Conservation (phyloP, 805 yeast species). For the Candida railenensis region DNA sequence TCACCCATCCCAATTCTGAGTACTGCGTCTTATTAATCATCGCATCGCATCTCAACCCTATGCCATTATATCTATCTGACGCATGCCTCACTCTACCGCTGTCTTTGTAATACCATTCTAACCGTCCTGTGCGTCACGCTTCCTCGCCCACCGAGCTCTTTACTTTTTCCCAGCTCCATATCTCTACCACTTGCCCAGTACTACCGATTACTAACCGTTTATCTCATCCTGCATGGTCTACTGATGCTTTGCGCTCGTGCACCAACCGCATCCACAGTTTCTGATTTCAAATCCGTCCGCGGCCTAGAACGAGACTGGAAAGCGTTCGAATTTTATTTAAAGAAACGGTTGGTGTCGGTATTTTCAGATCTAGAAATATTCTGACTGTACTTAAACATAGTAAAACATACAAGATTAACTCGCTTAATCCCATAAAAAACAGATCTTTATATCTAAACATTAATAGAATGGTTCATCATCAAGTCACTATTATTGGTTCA, state of each 20-base stretch:
- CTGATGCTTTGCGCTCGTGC: no score
- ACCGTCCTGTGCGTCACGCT: no score
- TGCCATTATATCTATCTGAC: no score
- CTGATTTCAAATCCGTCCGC: neutral
- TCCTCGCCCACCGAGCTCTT: neutral
- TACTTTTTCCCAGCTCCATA: neutral
- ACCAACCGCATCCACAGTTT: neutral
- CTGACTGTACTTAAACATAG: neutral
- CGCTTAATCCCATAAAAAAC: neutral
- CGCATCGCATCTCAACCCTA: no score
- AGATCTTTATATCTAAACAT: neutral
- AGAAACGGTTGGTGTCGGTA: neutral
- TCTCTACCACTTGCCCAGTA: no score
- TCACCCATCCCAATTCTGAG: no score
- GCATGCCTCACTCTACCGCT: no score
- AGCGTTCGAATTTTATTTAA: neutral
- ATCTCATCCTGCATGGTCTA: neutral
- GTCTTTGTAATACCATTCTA: no score
- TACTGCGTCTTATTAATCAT: no score
- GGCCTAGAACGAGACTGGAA: slow-evolving; percentile 1
- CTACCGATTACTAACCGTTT: neutral
- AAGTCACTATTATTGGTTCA: slow-evolving; percentile 88
- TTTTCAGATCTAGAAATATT: neutral
- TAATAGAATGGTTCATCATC: slow-evolving; percentile 72
- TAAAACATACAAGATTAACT: neutral